A percentile compares a stretch with the other conserved stretches of the same genome.
Conservation (phyloP, 2,329 filamentous ascomycete species). For the Aspergillus jensenii region DNA sequence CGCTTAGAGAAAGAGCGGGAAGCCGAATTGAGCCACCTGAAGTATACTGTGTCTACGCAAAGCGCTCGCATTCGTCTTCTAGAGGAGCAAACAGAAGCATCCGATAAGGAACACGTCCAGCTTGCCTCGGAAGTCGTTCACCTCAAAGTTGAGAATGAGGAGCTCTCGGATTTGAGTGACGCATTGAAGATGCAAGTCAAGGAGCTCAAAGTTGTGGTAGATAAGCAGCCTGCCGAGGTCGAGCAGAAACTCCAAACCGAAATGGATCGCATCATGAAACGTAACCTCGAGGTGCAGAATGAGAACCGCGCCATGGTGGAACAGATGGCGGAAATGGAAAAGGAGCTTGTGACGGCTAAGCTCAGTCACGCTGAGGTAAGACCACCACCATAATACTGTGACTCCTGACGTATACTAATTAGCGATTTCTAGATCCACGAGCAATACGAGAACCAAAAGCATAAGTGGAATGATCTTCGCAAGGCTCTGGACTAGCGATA, state of each 20-base stretch:
- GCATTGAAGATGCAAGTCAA: slow-evolving; percentile 79
- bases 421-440: slow-evolving; percentile 60
- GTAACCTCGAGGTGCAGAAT: slow-evolving; percentile 90
- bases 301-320: slow-evolving; percentile 88
- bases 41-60: slow-evolving; percentile 64
- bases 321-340: slow-evolving; percentile 87
- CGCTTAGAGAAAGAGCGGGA: slow-evolving; percentile 80
- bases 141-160: slow-evolving; percentile 90
- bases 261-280: slow-evolving; percentile 87
- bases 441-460: slow-evolving; percentile 67
- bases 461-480: slow-evolving; percentile 74
- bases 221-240: slow-evolving; percentile 84
- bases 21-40: slow-evolving; percentile 73
- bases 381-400: background rate
- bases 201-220: slow-evolving; percentile 81
- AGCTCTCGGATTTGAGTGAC: slow-evolving; percentile 86
- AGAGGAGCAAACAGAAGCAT: slow-evolving; percentile 83
- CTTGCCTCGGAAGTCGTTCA: slow-evolving; percentile 89
- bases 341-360: slow-evolving; percentile 88
- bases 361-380: slow-evolving; percentile 92
- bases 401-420: slow-evolving; percentile 10
- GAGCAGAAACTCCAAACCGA: slow-evolving; percentile 79
- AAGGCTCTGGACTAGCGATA: slow-evolving; percentile 50
- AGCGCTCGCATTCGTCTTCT: slow-evolving; percentile 77
- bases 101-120: slow-evolving; percentile 85